phyloP scores from a whole-genome alignment of 257 asterid genomes.

The Rauvolfia tetraphylla region DNA sequence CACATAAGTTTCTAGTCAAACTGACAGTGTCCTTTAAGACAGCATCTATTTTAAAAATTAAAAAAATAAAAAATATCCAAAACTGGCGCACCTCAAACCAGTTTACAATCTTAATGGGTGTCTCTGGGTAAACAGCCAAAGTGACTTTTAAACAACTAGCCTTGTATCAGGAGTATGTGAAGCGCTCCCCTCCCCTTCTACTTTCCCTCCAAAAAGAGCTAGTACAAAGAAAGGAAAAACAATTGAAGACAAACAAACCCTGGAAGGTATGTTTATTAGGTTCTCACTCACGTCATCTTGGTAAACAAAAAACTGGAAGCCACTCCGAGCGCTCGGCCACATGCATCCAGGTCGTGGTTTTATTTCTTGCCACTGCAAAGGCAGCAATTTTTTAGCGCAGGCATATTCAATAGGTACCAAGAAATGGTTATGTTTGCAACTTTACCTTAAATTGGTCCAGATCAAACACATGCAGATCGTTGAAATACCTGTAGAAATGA shows the following conservation, averaged over 20 bases:
- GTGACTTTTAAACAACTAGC: neutral
- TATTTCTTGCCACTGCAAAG: constrained; percentile 93
- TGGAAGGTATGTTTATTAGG: neutral
- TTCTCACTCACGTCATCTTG: constrained; percentile 79
- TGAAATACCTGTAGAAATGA: constrained; percentile 63
- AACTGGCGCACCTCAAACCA: no score
- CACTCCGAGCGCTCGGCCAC: constrained; percentile 99
- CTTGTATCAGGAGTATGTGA: neutral
- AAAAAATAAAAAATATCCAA: neutral
- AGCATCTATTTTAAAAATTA: neutral
- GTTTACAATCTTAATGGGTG: no score
- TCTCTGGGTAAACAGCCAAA: neutral
- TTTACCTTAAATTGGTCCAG: constrained; percentile 89
- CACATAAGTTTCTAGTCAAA: neutral
- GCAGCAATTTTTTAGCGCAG: constrained; percentile 9
- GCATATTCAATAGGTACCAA: neutral
- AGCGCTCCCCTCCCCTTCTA: neutral
- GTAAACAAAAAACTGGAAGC: constrained; percentile 82
- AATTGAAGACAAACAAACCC: constrained; percentile 6
- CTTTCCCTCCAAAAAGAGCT: neutral
- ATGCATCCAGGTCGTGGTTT: constrained; percentile 84
- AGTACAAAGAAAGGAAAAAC: constrained; percentile 12
- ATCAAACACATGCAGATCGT: constrained; percentile 88
- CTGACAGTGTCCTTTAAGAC: neutral
- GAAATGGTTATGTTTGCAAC: neutral